Base-by-base conservation (phyloP, 768 basidiomycete species). In the Amanita pseudoporphyria region DNA sequence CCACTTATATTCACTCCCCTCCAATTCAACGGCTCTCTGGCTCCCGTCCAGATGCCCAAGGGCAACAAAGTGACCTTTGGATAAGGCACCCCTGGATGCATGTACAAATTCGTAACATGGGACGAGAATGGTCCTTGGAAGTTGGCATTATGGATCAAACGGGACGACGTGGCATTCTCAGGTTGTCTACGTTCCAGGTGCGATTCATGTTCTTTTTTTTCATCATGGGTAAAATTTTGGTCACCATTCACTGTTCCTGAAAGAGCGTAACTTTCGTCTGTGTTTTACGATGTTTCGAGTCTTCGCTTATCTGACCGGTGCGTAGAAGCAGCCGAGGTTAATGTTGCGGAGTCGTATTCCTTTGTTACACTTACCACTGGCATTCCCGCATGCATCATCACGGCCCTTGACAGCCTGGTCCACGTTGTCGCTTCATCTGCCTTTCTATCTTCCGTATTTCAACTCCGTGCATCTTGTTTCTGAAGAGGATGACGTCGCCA, bases 131-230 rank as follows among this genome's bases (percentile, higher is more conserved):
- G 83, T 74, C 81, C 13, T 79, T 89, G 54, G 86, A 89, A 64
- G 71, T 87, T 14, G 87, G 86, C 5, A 57, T 90, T 24, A 77
- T 81, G 47, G 87, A 90, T 67, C 73, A 72, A 48, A 62, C 64
- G 10, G 78, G 81, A 12, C 70, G 75, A 51, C 68, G 68, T 54
- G 87, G 87, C 2, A 62, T 76, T 45, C 60, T 87, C 31, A 71
- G 87, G 30, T 74, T 81, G 55, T 86, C 86, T 19, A 89, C 88
- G 5, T 90, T 90, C 55, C 87, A 89, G 83, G 87, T 90, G 55
- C 59, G 58, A n/a, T 45, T 41, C 49, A 46, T 43, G 43, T 55
- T 26, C 38, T 41, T 36, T 28, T n/a, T n/a, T 12, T 2, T 3
- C 9, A 30, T 32, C n/a, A 26, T 26, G 28, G n/a, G 19, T 6